A percentile compares a stretch with the other conserved stretches of the same genome.
Conservation (phyloP, 106 monocot species). For the Allium cepa region DNA sequence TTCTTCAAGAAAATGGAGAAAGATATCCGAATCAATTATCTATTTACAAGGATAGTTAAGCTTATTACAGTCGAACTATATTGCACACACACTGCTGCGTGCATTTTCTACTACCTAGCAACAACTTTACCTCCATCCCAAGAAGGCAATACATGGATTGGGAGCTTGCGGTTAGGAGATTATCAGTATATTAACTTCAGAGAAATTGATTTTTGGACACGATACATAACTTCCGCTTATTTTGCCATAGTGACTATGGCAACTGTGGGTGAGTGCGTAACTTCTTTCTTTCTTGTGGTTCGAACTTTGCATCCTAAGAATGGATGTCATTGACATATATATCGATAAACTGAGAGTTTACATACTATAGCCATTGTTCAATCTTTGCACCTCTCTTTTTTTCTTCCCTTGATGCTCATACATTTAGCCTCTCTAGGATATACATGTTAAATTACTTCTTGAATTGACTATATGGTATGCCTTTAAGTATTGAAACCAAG, state of each 20-base stretch:
- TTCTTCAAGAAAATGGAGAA: constrained; percentile 69
- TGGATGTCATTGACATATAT: too few relatives aligned
- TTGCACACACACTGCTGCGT: constrained; percentile 61
- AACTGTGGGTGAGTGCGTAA: constrained; percentile 32
- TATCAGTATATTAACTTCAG: constrained; percentile 54
- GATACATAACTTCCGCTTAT: constrained; percentile 62
- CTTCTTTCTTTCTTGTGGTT: not conserved
- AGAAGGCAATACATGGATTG: constrained; percentile 64
- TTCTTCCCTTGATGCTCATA: too few relatives aligned
- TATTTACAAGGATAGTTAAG: constrained; percentile 64
- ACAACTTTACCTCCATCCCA: constrained; percentile 46
- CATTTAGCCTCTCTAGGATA: too few relatives aligned
- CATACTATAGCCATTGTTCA: too few relatives aligned
- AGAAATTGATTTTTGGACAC: constrained; percentile 49
- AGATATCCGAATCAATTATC: constrained; percentile 67
- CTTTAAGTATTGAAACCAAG: too few relatives aligned
- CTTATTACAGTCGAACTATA: constrained; percentile 65
- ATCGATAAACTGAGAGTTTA: too few relatives aligned
- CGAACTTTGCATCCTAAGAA: not conserved
- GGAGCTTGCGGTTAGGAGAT: constrained; percentile 52
- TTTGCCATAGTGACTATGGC: constrained; percentile 66
- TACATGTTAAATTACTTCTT: too few relatives aligned
- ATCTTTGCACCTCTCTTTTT: too few relatives aligned
- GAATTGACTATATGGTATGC: too few relatives aligned
- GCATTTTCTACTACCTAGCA: constrained; percentile 77